Evolutionary conservation across 805 yeast species (phyloP).

Genomic region (Ogataea nitratoaversa): DNA sequence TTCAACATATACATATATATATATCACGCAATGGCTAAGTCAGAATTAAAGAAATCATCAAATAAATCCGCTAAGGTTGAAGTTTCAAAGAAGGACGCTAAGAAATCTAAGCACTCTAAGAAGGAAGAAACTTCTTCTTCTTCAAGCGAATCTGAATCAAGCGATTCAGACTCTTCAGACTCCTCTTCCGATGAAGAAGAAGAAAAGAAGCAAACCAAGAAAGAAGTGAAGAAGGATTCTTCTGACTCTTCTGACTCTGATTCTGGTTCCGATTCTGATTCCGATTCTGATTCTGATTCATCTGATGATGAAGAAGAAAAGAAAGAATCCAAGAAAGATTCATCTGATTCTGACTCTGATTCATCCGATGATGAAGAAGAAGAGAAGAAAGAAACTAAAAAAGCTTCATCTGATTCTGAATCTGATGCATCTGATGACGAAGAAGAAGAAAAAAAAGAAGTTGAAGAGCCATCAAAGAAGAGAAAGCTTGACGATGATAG

Average conservation of each 20-base stretch:
- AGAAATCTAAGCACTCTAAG: constrained; percentile 18
- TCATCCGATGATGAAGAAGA: constrained; percentile 12
- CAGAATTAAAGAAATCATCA: constrained; percentile 22
- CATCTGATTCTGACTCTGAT: constrained; percentile 15
- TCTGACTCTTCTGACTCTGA: constrained; percentile 19
- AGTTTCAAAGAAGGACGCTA: constrained; percentile 16
- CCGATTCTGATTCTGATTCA: constrained; percentile 16
- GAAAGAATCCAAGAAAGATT: constrained; percentile 20
- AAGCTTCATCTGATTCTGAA: constrained; percentile 18
- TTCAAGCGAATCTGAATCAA: constrained; percentile 4
- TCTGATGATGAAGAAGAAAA: constrained; percentile 15
- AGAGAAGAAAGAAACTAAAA: constrained; percentile 11
- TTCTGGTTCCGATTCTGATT: constrained; percentile 16
- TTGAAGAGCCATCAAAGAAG: constrained; percentile 30
- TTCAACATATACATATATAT: not conserved
- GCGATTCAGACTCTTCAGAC: constrained; percentile 3
- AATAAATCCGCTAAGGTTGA: constrained; percentile 21
- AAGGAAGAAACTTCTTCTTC: constrained; percentile 15
- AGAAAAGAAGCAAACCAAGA: constrained; percentile 23
- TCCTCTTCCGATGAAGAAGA: constrained; percentile 18
- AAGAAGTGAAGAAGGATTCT: constrained; percentile 21
- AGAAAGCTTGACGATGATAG: constrained; percentile 40
- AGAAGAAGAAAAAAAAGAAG: constrained; percentile 5
- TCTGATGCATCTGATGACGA: constrained; percentile 15
- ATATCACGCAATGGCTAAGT: constrained; percentile 24